phyloP scores from a whole-genome alignment of 2,329 filamentous ascomycete genomes.

The Fusarium vanettenii region DNA sequence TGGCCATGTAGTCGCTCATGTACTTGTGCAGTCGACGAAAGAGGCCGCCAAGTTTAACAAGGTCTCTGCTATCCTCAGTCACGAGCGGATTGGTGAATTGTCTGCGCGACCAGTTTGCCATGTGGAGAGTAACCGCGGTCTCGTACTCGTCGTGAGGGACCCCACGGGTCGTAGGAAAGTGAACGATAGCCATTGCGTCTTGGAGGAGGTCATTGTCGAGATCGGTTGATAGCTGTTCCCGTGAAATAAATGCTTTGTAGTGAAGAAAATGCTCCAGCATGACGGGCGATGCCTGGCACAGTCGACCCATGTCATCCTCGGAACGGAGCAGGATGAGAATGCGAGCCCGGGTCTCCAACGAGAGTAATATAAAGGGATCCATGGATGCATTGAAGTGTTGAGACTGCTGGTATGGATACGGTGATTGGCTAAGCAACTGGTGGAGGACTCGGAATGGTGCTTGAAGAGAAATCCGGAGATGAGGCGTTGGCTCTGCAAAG shows the following conservation, averaged over 20 bases:
- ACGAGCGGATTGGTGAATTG: neutral
- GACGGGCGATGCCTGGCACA: neutral
- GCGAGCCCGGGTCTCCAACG: neutral
- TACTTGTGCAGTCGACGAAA: neutral
- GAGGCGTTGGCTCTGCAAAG: neutral
- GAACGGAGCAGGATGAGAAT: neutral
- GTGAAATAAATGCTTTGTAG: neutral
- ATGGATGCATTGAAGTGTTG: neutral
- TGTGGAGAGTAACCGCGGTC: neutral
- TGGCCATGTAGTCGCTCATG: neutral
- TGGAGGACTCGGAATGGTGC: neutral
- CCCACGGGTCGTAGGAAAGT: neutral
- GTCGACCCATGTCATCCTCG: neutral
- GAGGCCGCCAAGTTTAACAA: neutral
- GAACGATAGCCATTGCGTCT: neutral
- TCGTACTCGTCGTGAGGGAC: neutral
- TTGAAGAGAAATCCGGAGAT: neutral
- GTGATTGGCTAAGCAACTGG: neutral
- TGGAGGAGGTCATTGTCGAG: neutral
- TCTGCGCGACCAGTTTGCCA: neutral
- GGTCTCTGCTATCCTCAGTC: neutral
- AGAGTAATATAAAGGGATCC: neutral
- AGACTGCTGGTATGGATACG: neutral
- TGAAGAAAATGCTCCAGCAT: neutral
- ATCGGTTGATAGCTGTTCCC: neutral